These are phyloP conservation scores for Ustilago curta DNA, from an alignment of 1,284 basidiomycete genomes.

Conservation along the genomic window DNA sequence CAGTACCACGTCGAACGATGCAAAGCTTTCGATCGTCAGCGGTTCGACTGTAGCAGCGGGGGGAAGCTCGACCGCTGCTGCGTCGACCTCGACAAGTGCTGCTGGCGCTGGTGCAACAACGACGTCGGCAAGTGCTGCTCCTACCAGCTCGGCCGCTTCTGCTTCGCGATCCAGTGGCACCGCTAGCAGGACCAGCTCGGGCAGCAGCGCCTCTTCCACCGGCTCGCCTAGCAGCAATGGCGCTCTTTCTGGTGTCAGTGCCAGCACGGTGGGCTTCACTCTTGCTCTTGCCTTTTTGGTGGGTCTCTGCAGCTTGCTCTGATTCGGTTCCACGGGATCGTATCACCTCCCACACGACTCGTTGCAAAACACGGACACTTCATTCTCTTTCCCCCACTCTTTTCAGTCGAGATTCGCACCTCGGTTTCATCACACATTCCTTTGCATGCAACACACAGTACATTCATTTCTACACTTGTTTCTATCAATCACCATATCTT, in stretches of 20 bases:
- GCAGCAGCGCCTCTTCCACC: constrained; percentile 13
- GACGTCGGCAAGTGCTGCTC: constrained; percentile 12
- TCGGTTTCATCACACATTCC: constrained; percentile 1
- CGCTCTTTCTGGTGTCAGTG: constrained; percentile 12
- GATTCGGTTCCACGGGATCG: neutral
- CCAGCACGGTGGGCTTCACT: constrained; percentile 11
- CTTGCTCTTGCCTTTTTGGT: constrained; percentile 16
- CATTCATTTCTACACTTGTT: neutral
- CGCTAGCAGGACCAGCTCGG: constrained; percentile 23
- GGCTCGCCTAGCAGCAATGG: constrained; percentile 9
- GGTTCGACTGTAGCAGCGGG: constrained; percentile 12
- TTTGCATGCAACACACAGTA: constrained; percentile 3
- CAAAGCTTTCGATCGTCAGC: constrained; percentile 30
- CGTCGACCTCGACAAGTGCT: constrained; percentile 15
- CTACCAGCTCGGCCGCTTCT: constrained; percentile 8
- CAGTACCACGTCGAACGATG: constrained; percentile 29
- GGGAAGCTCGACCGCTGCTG: constrained; percentile 19
- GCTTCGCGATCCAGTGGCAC: constrained; percentile 14
- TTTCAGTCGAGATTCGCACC: neutral
- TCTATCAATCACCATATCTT: neutral
- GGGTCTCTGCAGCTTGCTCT: constrained; percentile 25
- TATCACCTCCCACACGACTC: neutral
- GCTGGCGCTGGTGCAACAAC: constrained; percentile 18
- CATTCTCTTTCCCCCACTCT: neutral
- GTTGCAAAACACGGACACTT: constrained; percentile 8